Evolutionary conservation across 768 basidiomycete genomes (phyloP).

Genomic region (Podaxis mareebaensis): DNA sequence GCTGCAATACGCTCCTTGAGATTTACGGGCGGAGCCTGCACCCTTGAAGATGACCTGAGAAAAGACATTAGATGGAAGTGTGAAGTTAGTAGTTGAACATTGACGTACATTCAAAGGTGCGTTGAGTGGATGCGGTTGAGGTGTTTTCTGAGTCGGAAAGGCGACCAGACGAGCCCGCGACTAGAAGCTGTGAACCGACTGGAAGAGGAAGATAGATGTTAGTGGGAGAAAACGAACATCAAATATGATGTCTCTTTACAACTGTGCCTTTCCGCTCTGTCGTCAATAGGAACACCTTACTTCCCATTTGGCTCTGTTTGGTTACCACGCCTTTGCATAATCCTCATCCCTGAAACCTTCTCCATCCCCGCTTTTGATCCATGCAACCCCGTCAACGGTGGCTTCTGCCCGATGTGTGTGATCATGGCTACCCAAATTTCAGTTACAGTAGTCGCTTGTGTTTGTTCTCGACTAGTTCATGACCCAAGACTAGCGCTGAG

Average conservation of each 20-base stretch:
- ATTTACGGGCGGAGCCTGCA: slow-evolving; percentile 44
- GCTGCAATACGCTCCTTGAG: slow-evolving; percentile 86
- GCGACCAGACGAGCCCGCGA: slow-evolving; percentile 11
- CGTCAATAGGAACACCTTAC: background rate
- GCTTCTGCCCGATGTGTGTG: background rate
- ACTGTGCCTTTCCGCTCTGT: background rate
- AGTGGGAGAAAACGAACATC: background rate
- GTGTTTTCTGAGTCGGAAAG: background rate
- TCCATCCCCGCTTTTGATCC: background rate
- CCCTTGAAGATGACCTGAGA: slow-evolving; percentile 30
- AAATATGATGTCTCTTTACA: background rate
- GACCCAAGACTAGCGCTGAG: no score
- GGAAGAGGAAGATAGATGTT: background rate
- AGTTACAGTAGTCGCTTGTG: no score
- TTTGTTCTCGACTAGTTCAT: no score
- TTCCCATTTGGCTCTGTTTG: slow-evolving; percentile 6
- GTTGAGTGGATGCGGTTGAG: background rate
- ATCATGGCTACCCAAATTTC: background rate
- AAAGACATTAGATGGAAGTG: background rate
- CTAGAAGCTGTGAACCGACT: slow-evolving; percentile 1
- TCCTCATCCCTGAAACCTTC: background rate
- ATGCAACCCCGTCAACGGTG: background rate
- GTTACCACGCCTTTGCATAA: background rate
- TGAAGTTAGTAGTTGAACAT: background rate
- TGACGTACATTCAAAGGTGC: slow-evolving; percentile 10